phyloP scores from a whole-genome alignment of 208 protist genomes.

The Trypanosoma avium region DNA sequence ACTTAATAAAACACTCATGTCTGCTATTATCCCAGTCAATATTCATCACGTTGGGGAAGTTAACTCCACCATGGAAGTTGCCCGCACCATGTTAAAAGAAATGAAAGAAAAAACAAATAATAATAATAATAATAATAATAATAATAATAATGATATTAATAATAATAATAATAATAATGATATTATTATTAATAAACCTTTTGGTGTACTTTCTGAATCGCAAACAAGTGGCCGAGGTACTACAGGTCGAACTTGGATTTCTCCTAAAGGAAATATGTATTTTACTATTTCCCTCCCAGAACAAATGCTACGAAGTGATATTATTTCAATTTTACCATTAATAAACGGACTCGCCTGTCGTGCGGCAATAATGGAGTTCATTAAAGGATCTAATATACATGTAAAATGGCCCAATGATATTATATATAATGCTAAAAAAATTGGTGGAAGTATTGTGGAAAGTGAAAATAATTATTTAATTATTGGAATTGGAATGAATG shows the following conservation, averaged over 20 bases:
- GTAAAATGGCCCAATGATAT: slow-evolving; percentile 87
- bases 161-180: too few species aligned
- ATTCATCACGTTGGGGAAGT: slow-evolving; percentile 53
- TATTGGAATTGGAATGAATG: slow-evolving; percentile 74
- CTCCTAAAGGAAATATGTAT: slow-evolving; percentile 77
- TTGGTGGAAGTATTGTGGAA: slow-evolving; percentile 67
- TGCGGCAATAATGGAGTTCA: slow-evolving; percentile 35
- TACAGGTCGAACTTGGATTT: slow-evolving; percentile 54
- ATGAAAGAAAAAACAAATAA: too few species aligned
- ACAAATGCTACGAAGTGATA: not conserved
- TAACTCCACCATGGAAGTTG: slow-evolving; percentile 64
- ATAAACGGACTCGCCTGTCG: slow-evolving; percentile 50
- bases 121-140: too few species aligned
- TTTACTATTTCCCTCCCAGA: slow-evolving; percentile 62
- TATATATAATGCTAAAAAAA: slow-evolving; percentile 58
- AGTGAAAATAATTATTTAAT: slow-evolving; percentile 32
- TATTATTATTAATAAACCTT: slow-evolving; percentile 27
- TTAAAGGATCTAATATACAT: slow-evolving; percentile 29
- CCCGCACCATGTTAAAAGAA: slow-evolving; percentile 33
- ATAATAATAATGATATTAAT: too few species aligned
- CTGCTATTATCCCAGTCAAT: slow-evolving; percentile 5
- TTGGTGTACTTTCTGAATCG: slow-evolving; percentile 48
- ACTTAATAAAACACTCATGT: not conserved
- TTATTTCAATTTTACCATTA: slow-evolving; percentile 63
- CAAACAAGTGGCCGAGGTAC: slow-evolving; percentile 62